A percentile compares a stretch with the other conserved stretches of the same genome.
phyloP scores from a whole-genome alignment of 371 early-diverging fungal species.

The Mucor plumbeus region DNA sequence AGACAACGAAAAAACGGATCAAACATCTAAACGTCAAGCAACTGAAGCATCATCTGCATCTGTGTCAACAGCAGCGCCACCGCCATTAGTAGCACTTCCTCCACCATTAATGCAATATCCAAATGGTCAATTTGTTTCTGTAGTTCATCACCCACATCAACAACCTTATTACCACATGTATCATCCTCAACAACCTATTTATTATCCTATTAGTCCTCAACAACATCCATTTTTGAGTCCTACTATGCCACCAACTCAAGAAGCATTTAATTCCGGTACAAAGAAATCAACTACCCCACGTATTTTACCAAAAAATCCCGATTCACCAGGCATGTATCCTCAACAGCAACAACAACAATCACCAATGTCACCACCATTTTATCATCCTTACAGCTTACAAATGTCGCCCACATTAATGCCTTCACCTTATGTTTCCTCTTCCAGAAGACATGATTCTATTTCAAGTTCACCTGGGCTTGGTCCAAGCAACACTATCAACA shows the following conservation, averaged over 20 bases:
- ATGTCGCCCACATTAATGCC: conserved; percentile 27
- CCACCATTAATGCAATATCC: conserved; percentile 30
- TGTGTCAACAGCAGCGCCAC: neutral
- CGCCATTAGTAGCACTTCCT: conserved; percentile 16
- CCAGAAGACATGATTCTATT: conserved; percentile 17
- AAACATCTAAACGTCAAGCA: conserved; percentile 8
- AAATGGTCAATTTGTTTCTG: conserved; percentile 20
- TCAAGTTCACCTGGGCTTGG: conserved; percentile 24
- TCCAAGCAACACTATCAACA: neutral
- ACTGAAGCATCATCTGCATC: neutral
- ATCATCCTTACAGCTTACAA: conserved; percentile 28
- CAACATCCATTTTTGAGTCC: conserved; percentile 17
- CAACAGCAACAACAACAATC: conserved; percentile 26
- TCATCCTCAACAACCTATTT: conserved; percentile 20
- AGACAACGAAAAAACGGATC: neutral
- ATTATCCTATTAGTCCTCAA: conserved; percentile 25
- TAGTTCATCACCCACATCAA: conserved; percentile 15
- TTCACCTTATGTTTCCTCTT: conserved; percentile 1
- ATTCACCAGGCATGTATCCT: conserved; percentile 3
- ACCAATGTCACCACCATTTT: conserved; percentile 19
- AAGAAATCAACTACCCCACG: conserved; percentile 31
- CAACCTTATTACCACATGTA: conserved; percentile 19
- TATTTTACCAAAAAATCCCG: conserved; percentile 22
- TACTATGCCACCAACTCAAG: conserved; percentile 27
- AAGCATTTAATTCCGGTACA: conserved; percentile 26